Conservation (phyloP, 257 asterid genomes). For the Scutellaria baicalensis region DNA sequence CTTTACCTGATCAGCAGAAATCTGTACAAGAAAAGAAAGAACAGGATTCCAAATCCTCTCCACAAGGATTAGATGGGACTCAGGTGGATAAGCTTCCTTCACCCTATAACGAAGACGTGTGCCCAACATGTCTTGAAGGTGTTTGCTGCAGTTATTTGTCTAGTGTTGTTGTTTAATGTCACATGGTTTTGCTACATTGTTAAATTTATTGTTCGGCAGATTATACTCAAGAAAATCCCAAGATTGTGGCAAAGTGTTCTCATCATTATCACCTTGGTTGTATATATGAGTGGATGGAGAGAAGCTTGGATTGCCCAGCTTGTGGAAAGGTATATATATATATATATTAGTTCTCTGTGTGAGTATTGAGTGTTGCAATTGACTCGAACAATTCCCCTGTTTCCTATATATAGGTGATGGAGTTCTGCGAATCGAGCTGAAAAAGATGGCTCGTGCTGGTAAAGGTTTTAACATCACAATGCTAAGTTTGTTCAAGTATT, state of each 20-base stretch:
- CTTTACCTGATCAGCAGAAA: conserved; percentile 1
- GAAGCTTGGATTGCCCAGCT: conserved; percentile 48
- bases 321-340: conserved; percentile 33
- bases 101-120: conserved; percentile 37
- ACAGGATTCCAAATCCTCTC: conserved; percentile 6
- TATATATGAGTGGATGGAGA: conserved; percentile 73
- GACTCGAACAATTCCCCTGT: background rate
- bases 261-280: conserved; percentile 71
- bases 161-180: background rate
- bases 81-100: background rate
- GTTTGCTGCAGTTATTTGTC: background rate
- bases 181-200: background rate
- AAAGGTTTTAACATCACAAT: background rate
- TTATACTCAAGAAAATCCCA: conserved; percentile 51
- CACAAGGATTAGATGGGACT: background rate
- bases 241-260: conserved; percentile 36
- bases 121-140: conserved; percentile 80
- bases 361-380: background rate
- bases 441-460: background rate
- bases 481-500: background rate
- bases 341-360: background rate
- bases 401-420: conserved; percentile 28
- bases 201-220: conserved; percentile 22
- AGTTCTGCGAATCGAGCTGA: conserved; percentile 31
- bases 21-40: background rate